A percentile compares a stretch with the other conserved stretches of the same genome.
Conservation (phyloP, 225 moss, liverwort and hornwort species). For the Thuidium tamariscinum region DNA sequence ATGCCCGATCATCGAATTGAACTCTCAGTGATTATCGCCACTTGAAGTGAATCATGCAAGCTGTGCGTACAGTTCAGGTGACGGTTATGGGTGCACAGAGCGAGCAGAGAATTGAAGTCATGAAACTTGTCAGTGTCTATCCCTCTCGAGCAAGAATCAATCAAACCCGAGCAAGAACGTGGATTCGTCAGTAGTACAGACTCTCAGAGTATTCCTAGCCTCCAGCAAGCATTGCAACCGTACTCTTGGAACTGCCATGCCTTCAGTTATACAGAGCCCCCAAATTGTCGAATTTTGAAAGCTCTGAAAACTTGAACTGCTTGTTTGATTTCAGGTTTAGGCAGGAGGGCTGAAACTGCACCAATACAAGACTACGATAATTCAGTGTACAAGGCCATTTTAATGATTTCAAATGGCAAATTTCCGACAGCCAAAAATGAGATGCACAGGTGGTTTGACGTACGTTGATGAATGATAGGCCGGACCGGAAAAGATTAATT, state of each 20-base stretch:
- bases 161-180: not conserved
- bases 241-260: not conserved
- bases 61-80: not conserved
- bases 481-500: too few species aligned
- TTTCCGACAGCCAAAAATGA: not conserved
- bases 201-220: not conserved
- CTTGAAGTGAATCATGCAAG: not conserved
- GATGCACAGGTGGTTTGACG: not conserved
- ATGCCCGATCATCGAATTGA: not conserved
- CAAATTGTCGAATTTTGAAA: not conserved
- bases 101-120: not conserved
- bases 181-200: not conserved
- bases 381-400: not conserved
- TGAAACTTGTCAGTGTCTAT: not conserved
- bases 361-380: not conserved
- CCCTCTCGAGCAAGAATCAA: not conserved
- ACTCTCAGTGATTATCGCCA: not conserved
- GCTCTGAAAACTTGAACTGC: not conserved
- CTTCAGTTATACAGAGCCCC: not conserved
- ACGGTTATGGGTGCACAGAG: not conserved
- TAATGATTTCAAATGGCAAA: too few species aligned
- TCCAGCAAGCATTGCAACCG: not conserved
- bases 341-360: not conserved
- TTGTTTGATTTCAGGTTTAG: not conserved
- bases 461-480: not conserved